Base-by-base conservation (phyloP, 2,329 filamentous ascomycete species). In the Aspergillus quadrilineatus region DNA sequence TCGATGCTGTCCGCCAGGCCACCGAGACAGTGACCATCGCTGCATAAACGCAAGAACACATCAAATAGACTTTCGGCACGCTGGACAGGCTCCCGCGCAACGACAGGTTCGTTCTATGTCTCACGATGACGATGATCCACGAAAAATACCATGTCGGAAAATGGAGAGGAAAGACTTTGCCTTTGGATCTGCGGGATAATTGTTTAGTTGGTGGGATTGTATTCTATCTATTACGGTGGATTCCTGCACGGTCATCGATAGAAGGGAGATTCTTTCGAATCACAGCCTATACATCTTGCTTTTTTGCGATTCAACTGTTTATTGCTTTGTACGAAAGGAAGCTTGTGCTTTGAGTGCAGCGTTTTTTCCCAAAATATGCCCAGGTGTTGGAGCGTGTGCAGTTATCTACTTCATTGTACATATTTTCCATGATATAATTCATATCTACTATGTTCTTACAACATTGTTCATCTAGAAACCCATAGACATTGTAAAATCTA, bases 1-100 rank as follows among this genome's bases (percentile, higher is more conserved):
- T 72, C 52, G 76, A 79, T 61, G 66, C 74, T 32, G 73, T 79
- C 36, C 75, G 75, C 26, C 64, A 68, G 47, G 52, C 60, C 12
- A 60, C 62, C 12, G 65, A 69, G 46, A 51, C 64, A 46, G 66
- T 70, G 46, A 50, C 64, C 46, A 65, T 71, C 39, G 59, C 64
- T 43, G 73, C 72, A 28, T 74, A 64, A 67, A 57, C 48, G 37
- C 4, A 14, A 29, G 4, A 50, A 17, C 22, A 32, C 7, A 48
- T 43, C 32, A 49, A 42, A 55, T 44, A 50, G 32, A 45, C 42
- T 37, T 55, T 44, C 41, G 42, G 42, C 30, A 45, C 49, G 57
- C 48, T 52, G 57, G 59, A 58, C 57, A 34, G 56, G 54, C 48
- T 60, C 50, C 51, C 29, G 50, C 43, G 34, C 37, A 47, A 46